Percentiles rank a stretch among this genome's conserved stretches.
phyloP scores from a whole-genome alignment of 2,329 filamentous ascomycete genomes.

The Epichloe coenophiala region DNA sequence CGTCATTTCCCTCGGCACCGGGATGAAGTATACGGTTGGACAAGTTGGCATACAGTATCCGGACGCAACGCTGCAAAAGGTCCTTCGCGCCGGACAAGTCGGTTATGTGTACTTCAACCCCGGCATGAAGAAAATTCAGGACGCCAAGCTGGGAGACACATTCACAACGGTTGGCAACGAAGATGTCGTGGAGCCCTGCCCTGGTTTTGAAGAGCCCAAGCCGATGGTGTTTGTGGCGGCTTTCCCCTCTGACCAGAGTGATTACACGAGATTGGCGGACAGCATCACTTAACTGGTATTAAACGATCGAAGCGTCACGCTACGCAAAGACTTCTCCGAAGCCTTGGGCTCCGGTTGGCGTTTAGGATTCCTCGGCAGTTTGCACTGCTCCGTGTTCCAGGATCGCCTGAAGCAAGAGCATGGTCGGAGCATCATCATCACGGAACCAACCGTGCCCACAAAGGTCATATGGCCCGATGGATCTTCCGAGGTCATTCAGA shows the following conservation, averaged over 20 bases:
- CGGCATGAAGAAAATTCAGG: slow-evolving; percentile 92
- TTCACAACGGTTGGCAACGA: slow-evolving; percentile 74
- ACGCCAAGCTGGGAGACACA: slow-evolving; percentile 92
- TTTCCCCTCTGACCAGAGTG: slow-evolving; percentile 81
- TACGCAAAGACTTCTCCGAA: slow-evolving; percentile 89
- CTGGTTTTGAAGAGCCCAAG: slow-evolving; percentile 93
- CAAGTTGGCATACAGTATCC: slow-evolving; percentile 97
- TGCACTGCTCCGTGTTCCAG: slow-evolving; percentile 98
- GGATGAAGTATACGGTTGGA: slow-evolving; percentile 80
- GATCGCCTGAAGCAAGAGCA: slow-evolving; percentile 90
- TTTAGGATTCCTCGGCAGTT: slow-evolving; percentile 84
- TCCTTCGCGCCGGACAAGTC: slow-evolving; percentile 80
- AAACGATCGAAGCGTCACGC: slow-evolving; percentile 87
- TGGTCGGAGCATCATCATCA: slow-evolving; percentile 90
- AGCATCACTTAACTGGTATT: slow-evolving; percentile 88
- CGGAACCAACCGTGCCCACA: slow-evolving; percentile 86
- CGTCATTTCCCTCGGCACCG: slow-evolving; percentile 78
- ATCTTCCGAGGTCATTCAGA: slow-evolving; percentile 66
- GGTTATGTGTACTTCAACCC: slow-evolving; percentile 97
- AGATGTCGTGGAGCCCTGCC: slow-evolving; percentile 62
- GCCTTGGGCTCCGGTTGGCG: slow-evolving; percentile 90
- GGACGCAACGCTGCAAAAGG: slow-evolving; percentile 64
- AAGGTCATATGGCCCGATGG: slow-evolving; percentile 71
- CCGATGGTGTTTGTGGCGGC: slow-evolving; percentile 98
- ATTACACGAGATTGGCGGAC: slow-evolving; percentile 78